phyloP scores from a whole-genome alignment of 306 rosid species.

The Quercus agrifolia region DNA sequence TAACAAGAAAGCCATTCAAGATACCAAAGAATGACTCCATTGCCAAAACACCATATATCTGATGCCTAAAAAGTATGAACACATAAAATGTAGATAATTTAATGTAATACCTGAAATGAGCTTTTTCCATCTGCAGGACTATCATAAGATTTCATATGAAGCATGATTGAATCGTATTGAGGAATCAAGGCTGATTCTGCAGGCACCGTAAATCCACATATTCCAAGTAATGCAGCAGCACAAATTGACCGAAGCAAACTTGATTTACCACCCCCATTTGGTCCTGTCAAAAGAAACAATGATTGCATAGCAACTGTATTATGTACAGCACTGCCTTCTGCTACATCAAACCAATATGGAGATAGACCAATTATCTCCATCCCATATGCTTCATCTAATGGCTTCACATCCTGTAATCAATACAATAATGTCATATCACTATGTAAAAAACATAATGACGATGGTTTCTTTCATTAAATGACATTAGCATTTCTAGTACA shows the following conservation, averaged over 20 bases:
- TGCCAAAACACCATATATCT: not conserved
- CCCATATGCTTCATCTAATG: constrained; percentile 31
- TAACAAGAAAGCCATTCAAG: not conserved
- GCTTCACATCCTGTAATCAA: constrained; percentile 48
- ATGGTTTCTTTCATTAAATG: not conserved
- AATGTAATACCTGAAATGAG: constrained; percentile 75
- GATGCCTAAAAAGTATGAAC: not conserved
- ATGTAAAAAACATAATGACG: not conserved
- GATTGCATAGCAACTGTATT: constrained; percentile 87
- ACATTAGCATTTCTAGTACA: not conserved
- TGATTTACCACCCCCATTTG: constrained; percentile 98
- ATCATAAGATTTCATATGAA: constrained; percentile 96
- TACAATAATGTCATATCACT: constrained; percentile 16
- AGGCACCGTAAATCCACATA: constrained; percentile 92
- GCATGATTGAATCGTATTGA: constrained; percentile 77
- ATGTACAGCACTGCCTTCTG: constrained; percentile 79
- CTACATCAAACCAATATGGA: constrained; percentile 84
- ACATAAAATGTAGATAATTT: constrained; percentile 15
- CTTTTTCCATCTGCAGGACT: constrained; percentile 98
- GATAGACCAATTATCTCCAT: constrained; percentile 77
- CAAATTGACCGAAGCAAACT: constrained; percentile 90
- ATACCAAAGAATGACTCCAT: not conserved
- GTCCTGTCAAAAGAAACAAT: constrained; percentile 90
- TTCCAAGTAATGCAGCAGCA: constrained; percentile 90
- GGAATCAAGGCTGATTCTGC: constrained; percentile 86